These are phyloP conservation scores for Penicillium atrosanguineum DNA, from an alignment of 495 filamentous ascomycete species.

Conservation along the genomic window DNA sequence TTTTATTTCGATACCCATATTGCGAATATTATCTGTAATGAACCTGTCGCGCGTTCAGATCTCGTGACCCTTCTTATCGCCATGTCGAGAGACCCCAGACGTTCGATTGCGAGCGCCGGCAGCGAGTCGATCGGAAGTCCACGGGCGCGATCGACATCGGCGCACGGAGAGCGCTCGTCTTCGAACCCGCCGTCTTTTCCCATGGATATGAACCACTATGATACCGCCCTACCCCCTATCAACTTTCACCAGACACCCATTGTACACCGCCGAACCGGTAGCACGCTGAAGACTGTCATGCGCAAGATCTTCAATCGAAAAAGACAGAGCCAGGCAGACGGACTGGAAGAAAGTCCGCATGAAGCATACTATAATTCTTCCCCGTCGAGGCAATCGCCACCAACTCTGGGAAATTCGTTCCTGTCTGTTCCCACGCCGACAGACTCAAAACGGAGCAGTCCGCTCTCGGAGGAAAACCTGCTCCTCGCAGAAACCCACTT, in stretches of 20 bases:
- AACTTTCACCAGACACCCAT: slow-evolving; percentile 18
- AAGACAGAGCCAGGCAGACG: slow-evolving; percentile 38
- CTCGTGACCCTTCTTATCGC: background rate
- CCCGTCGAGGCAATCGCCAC: slow-evolving; percentile 2
- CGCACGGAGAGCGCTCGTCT: slow-evolving; percentile 17
- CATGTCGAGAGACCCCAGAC: slow-evolving; percentile 17
- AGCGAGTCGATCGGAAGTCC: slow-evolving; percentile 19
- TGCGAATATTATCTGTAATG: slow-evolving; percentile 23
- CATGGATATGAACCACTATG: slow-evolving; percentile 21
- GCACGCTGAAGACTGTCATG: slow-evolving; percentile 48
- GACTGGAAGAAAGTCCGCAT: slow-evolving; percentile 25
- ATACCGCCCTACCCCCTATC: slow-evolving; percentile 29
- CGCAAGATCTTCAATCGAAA: slow-evolving; percentile 47
- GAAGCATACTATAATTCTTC: slow-evolving; percentile 15
- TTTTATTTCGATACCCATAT: slow-evolving; percentile 15
- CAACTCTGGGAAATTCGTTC: slow-evolving; percentile 11
- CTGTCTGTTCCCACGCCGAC: slow-evolving; percentile 23
- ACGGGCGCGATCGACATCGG: slow-evolving; percentile 11
- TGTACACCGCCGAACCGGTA: slow-evolving; percentile 41
- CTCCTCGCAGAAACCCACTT: slow-evolving; percentile 21
- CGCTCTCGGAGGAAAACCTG: slow-evolving; percentile 22
- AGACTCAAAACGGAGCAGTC: slow-evolving; percentile 28
- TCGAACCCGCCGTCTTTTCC: slow-evolving; percentile 18
- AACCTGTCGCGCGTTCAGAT: background rate
- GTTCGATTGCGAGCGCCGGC: slow-evolving; percentile 23